These are phyloP conservation scores for Fusarium floridanum DNA, from an alignment of 2,329 filamentous ascomycete species.

Conservation along the genomic window DNA sequence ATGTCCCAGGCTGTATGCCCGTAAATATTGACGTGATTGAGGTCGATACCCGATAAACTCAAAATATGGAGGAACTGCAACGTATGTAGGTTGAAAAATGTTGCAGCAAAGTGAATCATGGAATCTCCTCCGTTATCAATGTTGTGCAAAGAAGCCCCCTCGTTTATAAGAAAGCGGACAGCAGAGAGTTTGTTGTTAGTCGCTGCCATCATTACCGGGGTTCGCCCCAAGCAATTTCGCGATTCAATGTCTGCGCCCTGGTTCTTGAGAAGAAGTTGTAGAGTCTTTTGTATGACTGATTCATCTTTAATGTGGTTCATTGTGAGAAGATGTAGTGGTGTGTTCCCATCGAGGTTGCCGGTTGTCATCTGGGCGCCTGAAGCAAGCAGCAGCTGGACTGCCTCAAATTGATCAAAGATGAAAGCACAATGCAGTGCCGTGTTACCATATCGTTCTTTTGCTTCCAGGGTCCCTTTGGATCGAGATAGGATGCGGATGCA, in stretches of 20 bases:
- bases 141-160: not conserved
- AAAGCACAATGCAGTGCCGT: conserved; percentile 14
- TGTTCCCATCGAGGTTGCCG: not conserved
- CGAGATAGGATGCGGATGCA: not conserved
- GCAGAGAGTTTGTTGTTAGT: rapidly evolving
- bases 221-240: not conserved
- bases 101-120: not conserved
- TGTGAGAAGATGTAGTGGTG: not conserved
- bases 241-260: not conserved
- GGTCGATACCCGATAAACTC: not conserved
- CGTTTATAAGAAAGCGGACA: not conserved
- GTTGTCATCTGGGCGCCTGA: conserved; percentile 4
- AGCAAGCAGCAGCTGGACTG: not conserved
- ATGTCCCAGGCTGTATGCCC: not conserved
- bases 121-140: rapidly evolving
- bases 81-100: rapidly evolving
- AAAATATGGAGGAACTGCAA: not conserved
- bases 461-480: not conserved
- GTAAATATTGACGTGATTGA: not conserved
- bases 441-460: rapidly evolving
- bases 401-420: not conserved
- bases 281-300: not conserved
- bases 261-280: not conserved
- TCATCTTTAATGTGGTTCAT: not conserved
- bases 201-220: not conserved